Evolutionary conservation across 768 basidiomycete species (phyloP), one percentile per base, ranked within the genome.

Genomic region (Suillus placidus): DNA sequence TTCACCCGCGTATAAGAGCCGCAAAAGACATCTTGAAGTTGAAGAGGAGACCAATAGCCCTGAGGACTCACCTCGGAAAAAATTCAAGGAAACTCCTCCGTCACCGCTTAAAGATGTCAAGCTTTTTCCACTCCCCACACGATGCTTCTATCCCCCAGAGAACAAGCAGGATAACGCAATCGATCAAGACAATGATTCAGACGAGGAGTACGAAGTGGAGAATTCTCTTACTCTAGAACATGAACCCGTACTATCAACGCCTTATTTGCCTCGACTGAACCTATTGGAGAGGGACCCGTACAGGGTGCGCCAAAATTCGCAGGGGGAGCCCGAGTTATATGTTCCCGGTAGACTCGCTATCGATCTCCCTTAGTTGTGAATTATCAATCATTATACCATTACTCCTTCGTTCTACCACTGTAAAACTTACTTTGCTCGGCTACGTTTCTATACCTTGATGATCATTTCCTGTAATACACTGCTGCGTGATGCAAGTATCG

Each of bases 151-250:
- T 34, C 16, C 52, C 8, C 52, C 52, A 32, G 52, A 54, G 30
- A 9, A 32, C 8, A 54, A 32, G 1, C 30, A 18, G 9, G 58
- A 30, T 4, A 30, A 60, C 30, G 3, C 10, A 40, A 20, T 60
- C 12, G 40, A 30, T 8, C 18, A 40, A n/a, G 58, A 42, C 26
- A 6, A 12, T 20, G 30, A 60, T 20, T 20, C 58, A 20, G 58
- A 60, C 4, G 58, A 60, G 18, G 58, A 60, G 30, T 32, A 60
- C 6, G 58, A 60, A 6, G 58, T 60, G 9, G 58, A 60, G 58
- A 40, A 42, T 12, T 60, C 58, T 30, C 58, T 60, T 13, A 30
- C 58, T 30, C 16, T 42, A 42, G 58, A 60, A 20, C 26, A 20
- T 42, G 26, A 20, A 38, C 58, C 58, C 26, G 3, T 12, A 7